Evolutionary conservation across 2,329 filamentous ascomycete genomes (phyloP).

Genomic region (Neurospora sp.): DNA sequence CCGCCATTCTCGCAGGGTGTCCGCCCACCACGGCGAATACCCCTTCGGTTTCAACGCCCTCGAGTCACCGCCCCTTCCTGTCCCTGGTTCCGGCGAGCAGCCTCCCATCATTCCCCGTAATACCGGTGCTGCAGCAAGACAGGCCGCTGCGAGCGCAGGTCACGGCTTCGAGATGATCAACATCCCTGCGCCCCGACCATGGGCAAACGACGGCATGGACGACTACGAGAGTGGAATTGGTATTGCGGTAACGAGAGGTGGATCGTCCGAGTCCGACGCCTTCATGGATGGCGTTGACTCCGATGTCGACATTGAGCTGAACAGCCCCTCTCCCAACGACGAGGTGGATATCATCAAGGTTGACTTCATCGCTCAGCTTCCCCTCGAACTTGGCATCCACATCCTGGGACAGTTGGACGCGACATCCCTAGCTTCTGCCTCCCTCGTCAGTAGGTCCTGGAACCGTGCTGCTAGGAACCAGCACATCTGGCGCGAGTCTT

Average conservation of each 20-base stretch:
- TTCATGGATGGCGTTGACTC: constrained; percentile 26
- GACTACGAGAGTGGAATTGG: constrained; percentile 57
- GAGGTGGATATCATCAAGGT: constrained; percentile 39
- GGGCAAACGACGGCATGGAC: constrained; percentile 40
- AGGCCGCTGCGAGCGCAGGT: constrained; percentile 44
- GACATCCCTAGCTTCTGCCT: constrained; percentile 36
- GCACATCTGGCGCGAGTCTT: constrained; percentile 56
- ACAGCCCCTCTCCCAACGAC: constrained; percentile 17
- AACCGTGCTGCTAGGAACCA: constrained; percentile 36
- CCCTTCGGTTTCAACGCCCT: constrained; percentile 20
- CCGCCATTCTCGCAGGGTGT: constrained; percentile 36
- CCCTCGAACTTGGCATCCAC: constrained; percentile 49
- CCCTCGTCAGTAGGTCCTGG: constrained; percentile 44
- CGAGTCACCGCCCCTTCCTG: constrained; percentile 30
- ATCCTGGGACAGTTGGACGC: constrained; percentile 49
- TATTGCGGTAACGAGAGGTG: constrained; percentile 37
- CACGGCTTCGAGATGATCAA: constrained; percentile 17
- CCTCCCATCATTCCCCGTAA: constrained; percentile 53
- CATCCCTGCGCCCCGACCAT: constrained; percentile 26
- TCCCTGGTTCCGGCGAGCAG: constrained; percentile 40
- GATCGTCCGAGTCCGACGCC: constrained; percentile 26
- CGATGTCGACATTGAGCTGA: constrained; percentile 24
- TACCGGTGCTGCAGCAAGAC: constrained; percentile 51
- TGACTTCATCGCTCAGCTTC: constrained; percentile 48
- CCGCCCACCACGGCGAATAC: constrained; percentile 29